Percentiles rank a stretch among this genome's conserved stretches.
Conservation (phyloP, 179 eudicot species). For the Beta macrorhiza region DNA sequence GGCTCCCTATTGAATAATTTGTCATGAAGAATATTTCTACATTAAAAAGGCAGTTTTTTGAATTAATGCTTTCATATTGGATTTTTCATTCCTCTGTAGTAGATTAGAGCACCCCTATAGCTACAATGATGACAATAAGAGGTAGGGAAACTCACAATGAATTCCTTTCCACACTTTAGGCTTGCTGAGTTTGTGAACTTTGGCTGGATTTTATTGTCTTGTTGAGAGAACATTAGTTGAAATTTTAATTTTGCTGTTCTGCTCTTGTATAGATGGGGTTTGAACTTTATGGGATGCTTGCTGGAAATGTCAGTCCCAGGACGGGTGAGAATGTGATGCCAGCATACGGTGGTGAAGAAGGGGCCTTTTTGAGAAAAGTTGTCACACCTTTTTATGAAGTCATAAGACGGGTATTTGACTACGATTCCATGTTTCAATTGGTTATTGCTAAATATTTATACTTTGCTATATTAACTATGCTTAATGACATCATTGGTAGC, state of each 20-base stretch:
- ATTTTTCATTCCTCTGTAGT: not conserved
- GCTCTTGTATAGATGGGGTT: constrained; percentile 70
- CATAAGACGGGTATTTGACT: constrained; percentile 55
- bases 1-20: too few species aligned
- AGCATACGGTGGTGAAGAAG: constrained; percentile 93
- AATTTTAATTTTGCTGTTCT: not conserved
- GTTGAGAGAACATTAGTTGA: not conserved
- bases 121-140: not conserved
- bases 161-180: not conserved
- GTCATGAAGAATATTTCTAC: too few species aligned
- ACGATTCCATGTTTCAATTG: not conserved
- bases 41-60: too few species aligned
- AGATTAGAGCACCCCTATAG: not conserved
- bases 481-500: not conserved
- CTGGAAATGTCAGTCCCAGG: constrained; percentile 95
- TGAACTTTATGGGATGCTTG: constrained; percentile 94
- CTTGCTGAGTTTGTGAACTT: not conserved
- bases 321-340: constrained; percentile 97
- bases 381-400: constrained; percentile 87
- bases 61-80: not conserved
- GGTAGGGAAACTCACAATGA: not conserved
- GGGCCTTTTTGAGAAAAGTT: constrained; percentile 75
- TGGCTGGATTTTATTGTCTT: not conserved
- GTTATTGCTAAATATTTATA: not conserved
- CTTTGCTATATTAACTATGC: not conserved